Evolutionary conservation across 1,284 basidiomycete genomes (phyloP), one percentile per base, ranked within the genome.

Genomic region (Trametes polyzona): DNA sequence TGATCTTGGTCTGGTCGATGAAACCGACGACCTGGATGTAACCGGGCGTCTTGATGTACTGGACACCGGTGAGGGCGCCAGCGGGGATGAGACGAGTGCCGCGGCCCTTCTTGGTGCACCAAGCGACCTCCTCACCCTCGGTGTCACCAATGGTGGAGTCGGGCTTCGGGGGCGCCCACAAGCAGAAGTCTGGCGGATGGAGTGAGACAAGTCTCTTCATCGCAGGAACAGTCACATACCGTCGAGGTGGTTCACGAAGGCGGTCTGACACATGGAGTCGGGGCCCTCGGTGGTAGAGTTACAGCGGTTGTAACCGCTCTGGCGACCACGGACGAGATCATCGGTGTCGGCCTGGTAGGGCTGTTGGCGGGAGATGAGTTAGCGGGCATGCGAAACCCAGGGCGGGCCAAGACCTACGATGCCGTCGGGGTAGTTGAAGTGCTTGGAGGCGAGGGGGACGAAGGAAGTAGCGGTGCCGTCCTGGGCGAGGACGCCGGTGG

Each of bases 41-140:
- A 63, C 86, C 78, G 11, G 79, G 78, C 0, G 87, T 88, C 62
- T 80, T 74, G 27, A 88, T 78, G 68, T 86, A 81, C 69, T 90
- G 87, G 2, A 88, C 79, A 61, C 86, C 88, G 29, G 78, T 75
- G 58, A 92, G 74, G 7, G 87, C 76, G 21, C 84, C 84, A 16
- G 78, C 72, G 41, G 86, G 86, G 23, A 92, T 87, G 27, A 81
- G 69, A 47, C 89, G 86, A 0, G 86, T 77, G 8, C 89, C 88
- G 55, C 79, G 80, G 16, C 85, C 83, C 47, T 80, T 78, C 68
- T 83, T 86, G 33, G 87, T 88, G 76, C 90, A 93, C 83, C 83
- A 92, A 0, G 87, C 84, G 17, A 92, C 85, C 61, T 83, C 86
- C 68, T 84, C 76, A 35, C 78, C 82, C 71, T 92, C 90, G 4